Evolutionary conservation across 345 rosid genomes (phyloP), one percentile per base, ranked within the genome.

Genomic region (Populus pruinosa): DNA sequence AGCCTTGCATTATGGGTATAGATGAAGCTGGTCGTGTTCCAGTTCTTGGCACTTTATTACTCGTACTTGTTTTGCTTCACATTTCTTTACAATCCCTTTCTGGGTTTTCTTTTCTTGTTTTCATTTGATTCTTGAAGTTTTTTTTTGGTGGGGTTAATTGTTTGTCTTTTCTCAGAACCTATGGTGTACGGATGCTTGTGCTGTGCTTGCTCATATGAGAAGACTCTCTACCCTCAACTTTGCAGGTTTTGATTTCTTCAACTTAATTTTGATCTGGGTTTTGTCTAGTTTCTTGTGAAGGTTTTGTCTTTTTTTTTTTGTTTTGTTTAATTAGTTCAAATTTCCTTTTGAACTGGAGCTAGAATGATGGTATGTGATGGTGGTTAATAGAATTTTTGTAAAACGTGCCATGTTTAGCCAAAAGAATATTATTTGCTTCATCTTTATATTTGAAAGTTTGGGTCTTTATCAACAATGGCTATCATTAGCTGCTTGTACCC

Each of bases 11-110:
- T 49, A 93, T 93, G 90, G 99, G 99, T 49, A 94, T 94, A 84
- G 97, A 94, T 73, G 98, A 94, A 86, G 98, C 98, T 63, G 98
- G 98, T 12, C 96, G 99, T 69, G 98, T 96, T 72, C 98, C 99
- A 67, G 97, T 94, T 77, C 87, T 91, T 43, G 98, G 97, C 90
- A 59, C 8, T 1, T 3, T 20, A 27, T 11, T 43, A 1, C 63
- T 64, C 35, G 12, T 23, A 74, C 27, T 36, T 39, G 69, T 18
- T 33, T 70, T n/a, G n/a, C 36, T 16, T 67, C 17, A 38, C 49
- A 69, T 65, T 50, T 31, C 13, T 67, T 61, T 61, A 18, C 6
- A 38, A 17, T 70, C 3, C 2, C 20, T 27, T 13, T 74, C 74
- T 68, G 6, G 31, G 2, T 56, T 79, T 71, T 71, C 20, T 55